Base-by-base conservation (phyloP, 176 grass and related monocot genomes). In the Microstegium vimineum region DNA sequence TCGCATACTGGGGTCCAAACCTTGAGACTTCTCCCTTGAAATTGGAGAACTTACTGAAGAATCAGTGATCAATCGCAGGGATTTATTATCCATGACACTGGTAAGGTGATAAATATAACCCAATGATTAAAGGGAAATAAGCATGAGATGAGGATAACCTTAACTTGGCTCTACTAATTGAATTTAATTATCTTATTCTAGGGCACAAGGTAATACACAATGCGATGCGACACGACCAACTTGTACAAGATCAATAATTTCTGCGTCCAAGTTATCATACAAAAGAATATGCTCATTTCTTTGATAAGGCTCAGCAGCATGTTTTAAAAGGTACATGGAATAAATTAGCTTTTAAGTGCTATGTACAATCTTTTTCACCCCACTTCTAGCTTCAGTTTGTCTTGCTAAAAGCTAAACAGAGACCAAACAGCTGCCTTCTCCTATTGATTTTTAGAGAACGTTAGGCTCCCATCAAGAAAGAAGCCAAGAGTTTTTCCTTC, bases 81-180 rank as follows among this genome's bases (percentile, higher is more conserved):
- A 93, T 66, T 98, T 98, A 85, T 95, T 91, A 85, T 98, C 96
- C 83, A 98, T 98, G 62, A 98, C 83, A 82, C 96, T 98, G 88
- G 63, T 75, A 74, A 31, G 37, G 75, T 74, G 82, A 89, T 69
- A 75, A 82, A 81, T 31, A 66, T 71, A 42, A 79, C 76, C 11
- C 61, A 80, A 85, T 57, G 32, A 88, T 34, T 8, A 68, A 82
- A 74, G 14, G 36, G 64, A 71, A 65, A 12, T 60, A 4, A 27
- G 25, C 25, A 73, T 83, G 67, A 17, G 13, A 85, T 83, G 62
- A n/a, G 10, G 72, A 83, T 74, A 84, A 73, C 46, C 37, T 71
- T 61, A 69, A 51, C 5, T 40, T 49, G 31, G 10, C 40, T 68
- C 33, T 23, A 40, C 52, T 86, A 38, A 54, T 28, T 80, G 12